A percentile compares a stretch with the other conserved stretches of the same genome.
These are phyloP conservation scores for Sordaria brevicollis DNA, from an alignment of 495 filamentous ascomycete genomes.

Conservation along the genomic window DNA sequence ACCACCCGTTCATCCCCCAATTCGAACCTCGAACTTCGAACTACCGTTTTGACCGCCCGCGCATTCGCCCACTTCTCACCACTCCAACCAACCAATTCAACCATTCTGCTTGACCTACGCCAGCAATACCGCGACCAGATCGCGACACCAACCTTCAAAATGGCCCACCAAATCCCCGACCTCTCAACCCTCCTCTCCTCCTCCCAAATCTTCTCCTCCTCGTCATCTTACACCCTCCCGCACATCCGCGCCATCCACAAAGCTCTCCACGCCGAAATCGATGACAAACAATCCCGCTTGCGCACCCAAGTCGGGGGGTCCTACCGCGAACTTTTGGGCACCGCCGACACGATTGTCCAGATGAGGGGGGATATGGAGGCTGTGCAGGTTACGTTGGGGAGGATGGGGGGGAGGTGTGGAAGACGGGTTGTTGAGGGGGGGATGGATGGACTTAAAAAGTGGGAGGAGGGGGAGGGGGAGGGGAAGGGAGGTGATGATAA, in stretches of 20 bases:
- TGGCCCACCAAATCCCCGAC: conserved; percentile 25
- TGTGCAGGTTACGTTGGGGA: conserved; percentile 58
- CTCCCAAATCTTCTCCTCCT: conserved; percentile 66
- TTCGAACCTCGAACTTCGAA: neutral
- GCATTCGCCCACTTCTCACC: neutral
- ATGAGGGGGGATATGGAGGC: conserved; percentile 73
- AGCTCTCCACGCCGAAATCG: conserved; percentile 43
- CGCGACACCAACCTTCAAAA: neutral
- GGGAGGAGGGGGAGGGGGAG: conserved; percentile 33
- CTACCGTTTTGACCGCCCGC: neutral
- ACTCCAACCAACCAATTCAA: neutral
- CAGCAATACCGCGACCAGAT: neutral
- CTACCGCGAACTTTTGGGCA: conserved; percentile 86
- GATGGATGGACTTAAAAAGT: conserved; percentile 39
- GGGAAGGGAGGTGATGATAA: too few relatives aligned
- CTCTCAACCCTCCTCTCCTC: conserved; percentile 48
- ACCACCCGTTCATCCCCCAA: neutral
- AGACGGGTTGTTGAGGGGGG: conserved; percentile 59
- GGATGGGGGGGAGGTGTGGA: conserved; percentile 71
- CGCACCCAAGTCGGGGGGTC: conserved; percentile 86
- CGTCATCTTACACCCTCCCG: conserved; percentile 39
- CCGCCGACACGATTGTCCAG: conserved; percentile 80
- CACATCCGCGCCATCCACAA: conserved; percentile 53
- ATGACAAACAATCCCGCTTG: conserved; percentile 78
- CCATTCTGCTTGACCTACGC: too few relatives aligned